phyloP scores from a whole-genome alignment of 78 protist species.

The Andalucia godoyi region DNA sequence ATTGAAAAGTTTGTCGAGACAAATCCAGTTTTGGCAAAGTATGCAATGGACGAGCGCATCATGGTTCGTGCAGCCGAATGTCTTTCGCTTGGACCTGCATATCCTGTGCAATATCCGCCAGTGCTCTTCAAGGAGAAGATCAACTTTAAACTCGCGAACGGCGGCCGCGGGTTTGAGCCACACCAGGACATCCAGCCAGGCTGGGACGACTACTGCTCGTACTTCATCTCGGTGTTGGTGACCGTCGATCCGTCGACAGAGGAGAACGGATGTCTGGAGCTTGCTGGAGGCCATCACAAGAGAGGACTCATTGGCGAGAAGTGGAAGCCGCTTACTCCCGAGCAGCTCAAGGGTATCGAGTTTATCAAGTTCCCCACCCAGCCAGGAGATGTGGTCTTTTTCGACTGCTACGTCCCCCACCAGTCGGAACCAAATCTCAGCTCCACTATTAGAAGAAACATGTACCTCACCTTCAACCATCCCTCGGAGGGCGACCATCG shows the following conservation, averaged over 20 bases:
- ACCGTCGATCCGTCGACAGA: too few relatives aligned
- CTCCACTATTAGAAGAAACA: background rate
- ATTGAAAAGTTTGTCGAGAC: slow-evolving; percentile 22
- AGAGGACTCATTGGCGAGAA: too few relatives aligned
- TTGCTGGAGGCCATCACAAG: slow-evolving; percentile 14
- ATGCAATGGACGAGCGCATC: background rate
- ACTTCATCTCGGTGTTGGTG: slow-evolving; percentile 16
- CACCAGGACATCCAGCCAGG: slow-evolving; percentile 30
- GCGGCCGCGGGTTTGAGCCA: slow-evolving; percentile 23
- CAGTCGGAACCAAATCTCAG: slow-evolving; percentile 3
- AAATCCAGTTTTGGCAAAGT: too few relatives aligned
- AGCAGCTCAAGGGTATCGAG: too few relatives aligned
- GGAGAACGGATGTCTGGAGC: too few relatives aligned
- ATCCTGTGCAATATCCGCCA: too few relatives aligned
- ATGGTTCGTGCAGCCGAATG: slow-evolving; percentile 5
- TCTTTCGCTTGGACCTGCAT: too few relatives aligned
- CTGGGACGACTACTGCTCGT: background rate
- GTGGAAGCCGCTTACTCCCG: too few relatives aligned
- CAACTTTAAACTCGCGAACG: slow-evolving; percentile 27
- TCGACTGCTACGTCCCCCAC: slow-evolving; percentile 23
- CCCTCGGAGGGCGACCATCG: slow-evolving; percentile 26
- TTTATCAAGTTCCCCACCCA: background rate
- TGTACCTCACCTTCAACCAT: slow-evolving; percentile 24
- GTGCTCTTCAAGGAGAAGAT: slow-evolving; percentile 38
- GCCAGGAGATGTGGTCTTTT: slow-evolving; percentile 30